Evolutionary conservation across 805 yeast species (phyloP), one percentile per base, ranked within the genome.

Genomic region (Candida maesae): DNA sequence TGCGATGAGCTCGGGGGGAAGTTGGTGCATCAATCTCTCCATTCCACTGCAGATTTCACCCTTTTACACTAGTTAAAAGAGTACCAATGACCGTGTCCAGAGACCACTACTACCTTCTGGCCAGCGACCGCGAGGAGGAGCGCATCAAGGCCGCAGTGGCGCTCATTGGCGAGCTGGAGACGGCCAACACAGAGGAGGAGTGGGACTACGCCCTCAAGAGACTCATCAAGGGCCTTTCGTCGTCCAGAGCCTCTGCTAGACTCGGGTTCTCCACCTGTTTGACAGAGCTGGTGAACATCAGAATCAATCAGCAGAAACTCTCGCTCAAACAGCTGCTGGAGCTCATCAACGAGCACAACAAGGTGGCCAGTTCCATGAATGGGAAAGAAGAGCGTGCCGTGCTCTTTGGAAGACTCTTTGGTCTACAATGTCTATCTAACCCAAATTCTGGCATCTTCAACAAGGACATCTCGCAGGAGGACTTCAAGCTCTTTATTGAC

Each of bases 211-310:
- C 95, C 0, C 63, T 86, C 40, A 76, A 77, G 47, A 73, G 98
- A 56, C 68, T 91, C 47, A 74, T 87, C 49, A 81, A 79, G 47
- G 97, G 98, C 38, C 66, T 91, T 24, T 70, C 88, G 5, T 84
- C 96, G 6, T 74, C 89, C 13, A 76, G 93, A 54, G 95, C 84
- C 18, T 73, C 88, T 35, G 93, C 96, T 1, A 70, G 97, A 42
- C 64, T 86, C 21, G 98, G 98, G 5, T 91, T 83, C 56, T 85
- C 96, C 2, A 76, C 87, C 73, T 91, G 96, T 33, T 64, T 91
- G 33, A 78, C 90, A 0, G 97, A 91, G 59, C 64, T 83, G 1
- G 37, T 70, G 51, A 59, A 64, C 64, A 26, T 66, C 58, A 51
- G 67, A 25, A 38, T 61, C 16, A 46, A 56, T 34, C 71, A 40